These are phyloP conservation scores for Prunus campanulata DNA, from an alignment of 306 rosid genomes.

Conservation along the genomic window DNA sequence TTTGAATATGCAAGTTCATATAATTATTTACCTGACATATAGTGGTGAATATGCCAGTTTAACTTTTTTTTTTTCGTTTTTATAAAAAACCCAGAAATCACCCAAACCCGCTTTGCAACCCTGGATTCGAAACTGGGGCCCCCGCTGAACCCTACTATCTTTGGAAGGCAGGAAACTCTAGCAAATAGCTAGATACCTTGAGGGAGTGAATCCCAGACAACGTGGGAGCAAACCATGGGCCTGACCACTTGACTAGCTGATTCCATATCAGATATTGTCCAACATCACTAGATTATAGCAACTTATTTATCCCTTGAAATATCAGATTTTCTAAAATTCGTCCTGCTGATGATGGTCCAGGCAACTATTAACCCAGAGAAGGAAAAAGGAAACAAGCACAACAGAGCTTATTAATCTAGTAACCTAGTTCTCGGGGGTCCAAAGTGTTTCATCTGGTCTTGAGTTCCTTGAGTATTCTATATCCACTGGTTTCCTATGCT, in stretches of 20 bases:
- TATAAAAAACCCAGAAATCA: not conserved
- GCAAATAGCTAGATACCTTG: too few relatives aligned
- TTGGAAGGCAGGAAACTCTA: too few relatives aligned
- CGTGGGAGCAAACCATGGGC: not conserved
- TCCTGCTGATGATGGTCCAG: not conserved
- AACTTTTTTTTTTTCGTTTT: not conserved
- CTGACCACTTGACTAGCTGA: not conserved
- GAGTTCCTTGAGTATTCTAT: not conserved
- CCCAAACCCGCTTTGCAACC: not conserved
- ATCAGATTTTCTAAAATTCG: not conserved
- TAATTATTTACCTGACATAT: not conserved
- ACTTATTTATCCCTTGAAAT: not conserved
- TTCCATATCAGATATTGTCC: not conserved
- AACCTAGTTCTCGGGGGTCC: not conserved
- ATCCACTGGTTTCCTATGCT: not conserved
- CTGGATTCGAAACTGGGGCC: not conserved
- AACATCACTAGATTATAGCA: not conserved
- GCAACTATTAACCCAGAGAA: not conserved
- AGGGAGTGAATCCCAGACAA: too few relatives aligned
- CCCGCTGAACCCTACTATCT: too few relatives aligned
- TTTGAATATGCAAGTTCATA: not conserved
- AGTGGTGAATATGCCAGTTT: not conserved
- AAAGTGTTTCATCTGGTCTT: not conserved
- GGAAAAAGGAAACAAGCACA: not conserved
- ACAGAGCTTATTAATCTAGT: not conserved